Base-by-base conservation (phyloP, 2,329 filamentous ascomycete genomes). In the Fusarium siculi region DNA sequence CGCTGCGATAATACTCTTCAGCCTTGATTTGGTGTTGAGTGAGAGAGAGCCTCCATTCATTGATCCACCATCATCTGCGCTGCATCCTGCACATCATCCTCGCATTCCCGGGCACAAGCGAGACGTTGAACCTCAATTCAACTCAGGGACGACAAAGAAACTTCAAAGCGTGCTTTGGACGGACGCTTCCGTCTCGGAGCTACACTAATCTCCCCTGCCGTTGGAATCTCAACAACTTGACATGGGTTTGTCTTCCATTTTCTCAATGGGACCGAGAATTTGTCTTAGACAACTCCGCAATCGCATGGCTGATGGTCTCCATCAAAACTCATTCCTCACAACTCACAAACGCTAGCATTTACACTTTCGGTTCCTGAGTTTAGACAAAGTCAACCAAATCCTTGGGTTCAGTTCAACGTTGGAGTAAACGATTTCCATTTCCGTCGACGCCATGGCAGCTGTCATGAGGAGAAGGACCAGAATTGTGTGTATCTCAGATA, bases 401-500 rank as follows among this genome's bases (percentile, higher is more conserved):
- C 40, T 53, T 63, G 67, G 60, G 60, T 56, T 68, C 49, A 54
- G 57, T 68, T 68, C 49, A 49, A 66, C 59, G 56, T 66, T 72
- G 37, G 30, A 63, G 54, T 61, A 63, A 59, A 67, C 52, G 65
- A 40, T 46, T 59, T 70, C 44, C 55, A 18, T 36, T 58, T 28
- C 63, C 44, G 61, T 47, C 28, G 59, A 42, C 72, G 49, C 47
- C 46, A 76, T 76, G 72, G 55, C 73, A 56, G 49, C 55, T 21
- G 52, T 46, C n/a, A 68, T 61, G 68, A 59, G 63, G 50, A 74
- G 85, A 58, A 83, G 87, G 70, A 91, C 92, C 10, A 88, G 92
- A 68, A 87, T 95, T 64, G 91, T 95, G 58, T 94, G 92, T 82
- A 87, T 95, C 63, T 93, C 93, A 8, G 93, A 95, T 81, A 95